A percentile compares a stretch with the other conserved stretches of the same genome.
Evolutionary conservation across 1,284 basidiomycete genomes (phyloP).

Genomic region (Erythrobasidium hasegawianum): DNA sequence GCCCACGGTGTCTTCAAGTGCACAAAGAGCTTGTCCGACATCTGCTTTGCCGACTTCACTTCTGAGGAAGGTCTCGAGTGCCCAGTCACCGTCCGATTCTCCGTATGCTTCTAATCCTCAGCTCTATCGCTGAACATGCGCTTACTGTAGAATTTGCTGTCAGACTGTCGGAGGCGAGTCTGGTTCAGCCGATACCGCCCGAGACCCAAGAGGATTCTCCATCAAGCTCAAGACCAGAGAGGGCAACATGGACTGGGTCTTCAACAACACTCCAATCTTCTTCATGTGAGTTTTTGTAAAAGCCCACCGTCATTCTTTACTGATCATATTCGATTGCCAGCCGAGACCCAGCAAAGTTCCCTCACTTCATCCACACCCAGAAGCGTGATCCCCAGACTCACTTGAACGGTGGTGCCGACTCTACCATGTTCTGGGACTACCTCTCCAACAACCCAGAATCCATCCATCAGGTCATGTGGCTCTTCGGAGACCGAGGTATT

Average conservation of each 20-base stretch:
- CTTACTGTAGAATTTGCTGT: too few species aligned
- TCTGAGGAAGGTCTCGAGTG: slow-evolving; percentile 64
- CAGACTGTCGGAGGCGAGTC: slow-evolving; percentile 62
- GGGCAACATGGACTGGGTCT: slow-evolving; percentile 84
- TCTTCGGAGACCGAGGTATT: slow-evolving; percentile 82
- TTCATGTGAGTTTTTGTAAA: slow-evolving; percentile 83
- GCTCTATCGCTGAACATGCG: too few species aligned
- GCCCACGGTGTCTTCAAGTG: slow-evolving; percentile 82
- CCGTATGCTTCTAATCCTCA: too few species aligned
- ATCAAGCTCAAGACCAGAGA: slow-evolving; percentile 85
- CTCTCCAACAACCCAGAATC: slow-evolving; percentile 78
- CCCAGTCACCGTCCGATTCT: slow-evolving; percentile 73
- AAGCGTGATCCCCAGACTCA: slow-evolving; percentile 88
- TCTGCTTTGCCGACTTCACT: slow-evolving; percentile 71
- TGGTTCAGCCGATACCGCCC: slow-evolving; percentile 82
- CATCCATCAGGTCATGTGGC: slow-evolving; percentile 82
- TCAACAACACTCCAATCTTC: slow-evolving; percentile 88
- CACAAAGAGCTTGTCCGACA: slow-evolving; percentile 74
- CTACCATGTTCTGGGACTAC: slow-evolving; percentile 67
- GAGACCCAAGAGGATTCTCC: slow-evolving; percentile 88
- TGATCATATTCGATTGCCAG: slow-evolving; percentile 50
- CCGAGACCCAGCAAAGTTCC: slow-evolving; percentile 55
- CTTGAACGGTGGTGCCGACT: slow-evolving; percentile 67
- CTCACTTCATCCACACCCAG: slow-evolving; percentile 89
- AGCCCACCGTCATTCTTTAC: too few species aligned